These are phyloP conservation scores for Trichoderma sp. DNA, from an alignment of 2,329 filamentous ascomycete genomes.

Conservation along the genomic window DNA sequence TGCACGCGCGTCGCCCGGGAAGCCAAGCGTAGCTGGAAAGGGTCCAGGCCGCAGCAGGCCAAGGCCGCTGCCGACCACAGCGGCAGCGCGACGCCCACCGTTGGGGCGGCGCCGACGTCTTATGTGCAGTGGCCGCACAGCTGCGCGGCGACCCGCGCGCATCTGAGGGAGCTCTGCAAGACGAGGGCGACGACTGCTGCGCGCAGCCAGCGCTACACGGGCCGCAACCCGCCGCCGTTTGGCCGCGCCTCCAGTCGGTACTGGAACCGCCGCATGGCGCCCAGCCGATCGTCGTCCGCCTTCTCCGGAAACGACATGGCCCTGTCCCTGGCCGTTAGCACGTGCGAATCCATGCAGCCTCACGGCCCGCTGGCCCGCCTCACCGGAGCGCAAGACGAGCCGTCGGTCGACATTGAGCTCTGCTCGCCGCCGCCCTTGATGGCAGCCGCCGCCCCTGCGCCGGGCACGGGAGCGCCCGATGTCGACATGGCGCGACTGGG, in stretches of 20 bases:
- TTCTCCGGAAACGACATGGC: conserved; percentile 66
- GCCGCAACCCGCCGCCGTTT: conserved; percentile 60
- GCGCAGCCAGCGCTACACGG: conserved; percentile 51
- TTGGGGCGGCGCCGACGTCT: conserved; percentile 45
- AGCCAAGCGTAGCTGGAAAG: conserved; percentile 68
- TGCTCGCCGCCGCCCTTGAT: neutral
- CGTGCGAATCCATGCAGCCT: conserved; percentile 65
- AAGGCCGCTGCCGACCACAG: conserved; percentile 45
- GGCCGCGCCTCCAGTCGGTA: conserved; percentile 53
- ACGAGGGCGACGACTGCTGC: conserved; percentile 52
- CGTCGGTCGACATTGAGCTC: conserved; percentile 30
- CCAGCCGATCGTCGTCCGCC: conserved; percentile 49
- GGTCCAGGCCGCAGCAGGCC: conserved; percentile 50
- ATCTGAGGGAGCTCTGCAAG: conserved; percentile 65
- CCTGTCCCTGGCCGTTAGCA: conserved; percentile 64
- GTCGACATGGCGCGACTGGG: conserved; percentile 44
- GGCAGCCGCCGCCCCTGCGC: conserved; percentile 3
- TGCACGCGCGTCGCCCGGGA: conserved; percentile 67
- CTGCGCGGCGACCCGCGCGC: conserved; percentile 61
- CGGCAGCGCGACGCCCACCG: conserved; percentile 59
- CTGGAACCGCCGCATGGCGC: conserved; percentile 53
- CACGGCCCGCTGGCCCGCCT: conserved; percentile 63
- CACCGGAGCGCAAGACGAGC: conserved; percentile 46
- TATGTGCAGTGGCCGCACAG: conserved; percentile 67
- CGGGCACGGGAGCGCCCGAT: conserved; percentile 6